Conservation (phyloP, 2,329 filamentous ascomycete species). For the Blastomyces parvus region DNA sequence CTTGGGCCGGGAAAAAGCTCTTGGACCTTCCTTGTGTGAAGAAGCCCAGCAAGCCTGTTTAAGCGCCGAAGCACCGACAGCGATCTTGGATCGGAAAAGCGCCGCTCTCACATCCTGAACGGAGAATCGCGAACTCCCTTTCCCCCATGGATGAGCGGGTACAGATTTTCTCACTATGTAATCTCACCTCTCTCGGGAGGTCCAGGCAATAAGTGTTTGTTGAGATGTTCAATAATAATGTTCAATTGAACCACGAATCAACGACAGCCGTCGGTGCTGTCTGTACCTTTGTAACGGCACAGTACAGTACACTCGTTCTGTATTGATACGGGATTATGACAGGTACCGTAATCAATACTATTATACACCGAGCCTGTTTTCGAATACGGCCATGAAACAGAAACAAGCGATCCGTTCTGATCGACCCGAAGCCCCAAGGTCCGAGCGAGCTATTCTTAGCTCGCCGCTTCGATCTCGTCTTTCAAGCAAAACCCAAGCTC, state of each 20-base stretch:
- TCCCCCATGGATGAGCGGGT: not conserved
- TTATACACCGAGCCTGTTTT: no score
- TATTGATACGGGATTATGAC: not conserved
- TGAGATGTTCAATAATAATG: not conserved
- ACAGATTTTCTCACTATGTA: not conserved
- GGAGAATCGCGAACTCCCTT: not conserved
- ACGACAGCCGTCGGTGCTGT: no score
- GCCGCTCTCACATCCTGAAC: not conserved
- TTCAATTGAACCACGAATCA: slow-evolving; percentile 2
- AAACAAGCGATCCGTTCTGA: not conserved
- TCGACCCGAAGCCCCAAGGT: slow-evolving; percentile 5
- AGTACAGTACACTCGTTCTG: not conserved
- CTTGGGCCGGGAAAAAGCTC: not conserved
- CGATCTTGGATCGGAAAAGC: not conserved
- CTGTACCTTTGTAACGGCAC: not conserved
- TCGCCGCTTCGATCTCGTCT: not conserved
- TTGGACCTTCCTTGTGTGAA: not conserved
- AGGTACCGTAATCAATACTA: not conserved
- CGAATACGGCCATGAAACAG: not conserved
- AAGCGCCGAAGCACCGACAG: not conserved
- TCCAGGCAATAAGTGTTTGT: no score
- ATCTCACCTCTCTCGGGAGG: not conserved
- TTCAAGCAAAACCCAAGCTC: not conserved
- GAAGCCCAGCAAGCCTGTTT: not conserved
- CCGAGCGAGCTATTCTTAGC: not conserved